Evolutionary conservation across 2,329 filamentous ascomycete genomes (phyloP), one percentile per base, ranked within the genome.

Genomic region (Eutypa lata): DNA sequence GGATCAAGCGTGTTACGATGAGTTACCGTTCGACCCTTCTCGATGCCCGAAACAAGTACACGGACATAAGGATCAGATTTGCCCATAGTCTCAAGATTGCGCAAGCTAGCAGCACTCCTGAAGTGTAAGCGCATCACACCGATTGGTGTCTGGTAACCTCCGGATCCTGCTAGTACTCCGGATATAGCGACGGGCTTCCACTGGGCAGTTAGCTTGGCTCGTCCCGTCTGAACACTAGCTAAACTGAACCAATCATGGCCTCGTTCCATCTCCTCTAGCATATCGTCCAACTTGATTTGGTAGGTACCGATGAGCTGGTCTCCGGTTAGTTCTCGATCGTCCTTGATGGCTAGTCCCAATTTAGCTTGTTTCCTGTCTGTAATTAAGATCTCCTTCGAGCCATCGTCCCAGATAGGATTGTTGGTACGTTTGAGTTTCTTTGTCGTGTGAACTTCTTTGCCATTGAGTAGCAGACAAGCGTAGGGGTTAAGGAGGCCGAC

Each of bases 181-280:
- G 88, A 87, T 50, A 99, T 79, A 7, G 89, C 89, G 22, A 99
- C 92, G 2, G 94, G 93, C 69, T 94, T 96, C 95, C 95, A 99
- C 64, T 97, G 88, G 3, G 95, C 81, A 67, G 83, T 89, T 81
- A 99, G 84, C 75, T 97, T 97, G 54, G 86, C 91, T 60, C 91
- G 89, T 28, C 94, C 94, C 21, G 84, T 87, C 67, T 91, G 89
- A 49, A 83, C 87, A 8, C 90, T 90, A 44, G 88, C 80, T 26
- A 99, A 80, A 57, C 92, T 90, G 76, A 92, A 99, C 94, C 94
- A 99, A 62, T 97, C 91, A 64, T 96, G 90, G 42, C 94, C 93
- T 72, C 96, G 94, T 46, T 86, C 86, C 83, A 90, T 95, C 68
- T 92, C 81, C 52, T 93, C 90, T 24, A 97, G 75, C 83, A 99